Percentiles rank a stretch among this genome's conserved stretches.
Evolutionary conservation across 2,329 filamentous ascomycete species (phyloP).

Genomic region (Periglandula ipomoeae): DNA sequence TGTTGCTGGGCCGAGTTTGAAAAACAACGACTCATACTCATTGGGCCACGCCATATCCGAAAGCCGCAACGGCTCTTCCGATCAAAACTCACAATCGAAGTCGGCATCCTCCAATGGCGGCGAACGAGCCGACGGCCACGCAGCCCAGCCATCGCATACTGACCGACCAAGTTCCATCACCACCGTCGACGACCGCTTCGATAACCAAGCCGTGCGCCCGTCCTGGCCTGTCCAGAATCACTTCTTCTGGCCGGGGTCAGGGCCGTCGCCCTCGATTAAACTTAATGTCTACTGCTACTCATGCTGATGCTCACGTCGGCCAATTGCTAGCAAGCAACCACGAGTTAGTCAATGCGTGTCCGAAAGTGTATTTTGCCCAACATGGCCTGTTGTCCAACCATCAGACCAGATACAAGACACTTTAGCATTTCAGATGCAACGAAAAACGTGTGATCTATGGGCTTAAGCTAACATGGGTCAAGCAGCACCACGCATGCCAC

Average conservation of each 20-base stretch:
- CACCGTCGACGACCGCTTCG: neutral
- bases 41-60: neutral
- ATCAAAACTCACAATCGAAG: neutral
- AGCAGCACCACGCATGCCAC: neutral
- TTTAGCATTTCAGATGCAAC: neutral
- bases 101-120: neutral
- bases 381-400: neutral
- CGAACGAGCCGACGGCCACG: neutral
- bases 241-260: neutral
- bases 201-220: neutral
- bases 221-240: neutral
- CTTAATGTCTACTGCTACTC: neutral
- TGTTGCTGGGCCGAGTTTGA: neutral
- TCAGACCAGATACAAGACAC: neutral
- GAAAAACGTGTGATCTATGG: neutral
- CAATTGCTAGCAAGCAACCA: neutral
- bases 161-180: neutral
- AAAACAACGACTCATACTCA: neutral
- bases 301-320: neutral
- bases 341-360: neutral
- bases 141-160: neutral
- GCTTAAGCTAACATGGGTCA: conserved; percentile 1
- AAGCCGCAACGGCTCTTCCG: neutral
- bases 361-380: neutral
- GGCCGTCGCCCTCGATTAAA: neutral